Evolutionary conservation across 495 filamentous ascomycete species (phyloP).

Genomic region (Aspergillus egyptiacus): DNA sequence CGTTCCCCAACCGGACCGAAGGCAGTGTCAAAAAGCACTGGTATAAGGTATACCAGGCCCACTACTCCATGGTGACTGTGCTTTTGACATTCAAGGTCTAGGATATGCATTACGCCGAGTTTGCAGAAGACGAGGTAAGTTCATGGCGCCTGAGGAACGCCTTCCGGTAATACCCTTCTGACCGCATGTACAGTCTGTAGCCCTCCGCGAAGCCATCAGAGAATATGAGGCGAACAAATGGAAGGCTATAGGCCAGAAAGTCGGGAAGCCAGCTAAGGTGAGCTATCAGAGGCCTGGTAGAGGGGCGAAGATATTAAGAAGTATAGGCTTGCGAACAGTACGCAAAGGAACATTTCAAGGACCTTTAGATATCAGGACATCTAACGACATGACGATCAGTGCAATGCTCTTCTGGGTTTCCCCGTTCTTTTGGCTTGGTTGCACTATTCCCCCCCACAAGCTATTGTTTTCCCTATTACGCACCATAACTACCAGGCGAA

Average conservation of each 20-base stretch:
- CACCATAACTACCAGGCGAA: conserved; percentile 15
- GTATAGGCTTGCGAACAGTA: conserved; percentile 92
- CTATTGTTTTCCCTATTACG: conserved; percentile 15
- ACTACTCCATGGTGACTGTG: conserved; percentile 7
- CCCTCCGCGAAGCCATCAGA: conserved; percentile 88
- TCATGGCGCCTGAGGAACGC: neutral
- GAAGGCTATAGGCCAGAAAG: conserved; percentile 93
- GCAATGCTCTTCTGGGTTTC: conserved; percentile 18
- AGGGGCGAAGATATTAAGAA: conserved; percentile 4
- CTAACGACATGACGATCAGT: conserved; percentile 38
- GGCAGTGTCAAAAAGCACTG: conserved; percentile 99
- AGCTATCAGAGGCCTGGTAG: conserved; percentile 12
- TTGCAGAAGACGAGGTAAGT: conserved; percentile 92
- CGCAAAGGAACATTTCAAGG: conserved; percentile 91
- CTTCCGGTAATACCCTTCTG: conserved; percentile 25
- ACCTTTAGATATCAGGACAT: conserved; percentile 31
- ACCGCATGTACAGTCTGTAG: conserved; percentile 56
- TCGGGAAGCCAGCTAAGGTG: conserved; percentile 97
- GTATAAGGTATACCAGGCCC: conserved; percentile 70
- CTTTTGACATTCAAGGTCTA: conserved; percentile 31
- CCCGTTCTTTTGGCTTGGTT: conserved; percentile 28
- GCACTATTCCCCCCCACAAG: conserved; percentile 16
- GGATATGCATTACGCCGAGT: conserved; percentile 99
- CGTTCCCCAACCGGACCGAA: conserved; percentile 87
- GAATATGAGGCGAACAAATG: conserved; percentile 98